Percentiles rank a stretch among this genome's conserved stretches.
Conservation (phyloP, 805 yeast genomes). For the Kodamaea lidongshanica region DNA sequence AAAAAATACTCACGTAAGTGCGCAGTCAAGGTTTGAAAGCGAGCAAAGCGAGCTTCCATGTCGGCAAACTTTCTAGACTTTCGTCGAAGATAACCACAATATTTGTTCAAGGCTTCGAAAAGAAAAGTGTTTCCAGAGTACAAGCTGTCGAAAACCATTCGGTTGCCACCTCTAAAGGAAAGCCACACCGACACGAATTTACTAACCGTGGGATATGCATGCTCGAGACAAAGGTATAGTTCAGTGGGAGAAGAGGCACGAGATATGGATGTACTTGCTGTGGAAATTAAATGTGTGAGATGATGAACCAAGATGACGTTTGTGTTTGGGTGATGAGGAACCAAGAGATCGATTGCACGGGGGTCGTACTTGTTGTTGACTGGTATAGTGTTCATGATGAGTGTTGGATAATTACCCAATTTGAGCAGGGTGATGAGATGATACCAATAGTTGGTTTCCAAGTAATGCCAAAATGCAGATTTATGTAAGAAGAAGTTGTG, state of each 20-base stretch:
- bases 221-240: too few relatives aligned
- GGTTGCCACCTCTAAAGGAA: constrained; percentile 10
- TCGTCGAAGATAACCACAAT: constrained; percentile 7
- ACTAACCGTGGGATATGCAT: neutral
- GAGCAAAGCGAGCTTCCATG: neutral
- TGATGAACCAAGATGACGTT: constrained; percentile 16
- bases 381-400: constrained; percentile 20
- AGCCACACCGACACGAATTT: constrained; percentile 14
- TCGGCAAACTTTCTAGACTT: constrained; percentile 1
- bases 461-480: constrained; percentile 22
- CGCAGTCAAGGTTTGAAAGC: neutral
- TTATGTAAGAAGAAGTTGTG: constrained; percentile 2
- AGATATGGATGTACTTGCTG: constrained; percentile 3
- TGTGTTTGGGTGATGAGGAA: constrained; percentile 16
- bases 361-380: constrained; percentile 14
- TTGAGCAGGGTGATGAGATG: constrained; percentile 13
- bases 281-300: constrained; percentile 12
- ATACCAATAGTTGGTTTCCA: constrained; percentile 26
- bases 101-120: constrained; percentile 15
- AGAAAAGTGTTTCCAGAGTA: constrained; percentile 23
- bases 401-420: constrained; percentile 14
- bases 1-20: constrained; percentile 2
- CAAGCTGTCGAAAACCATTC: constrained; percentile 22
- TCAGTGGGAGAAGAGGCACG: neutral
- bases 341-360: constrained; percentile 7